These are phyloP conservation scores for Pleurostoma richardsiae DNA, from an alignment of 2,329 filamentous ascomycete genomes.

Conservation along the genomic window DNA sequence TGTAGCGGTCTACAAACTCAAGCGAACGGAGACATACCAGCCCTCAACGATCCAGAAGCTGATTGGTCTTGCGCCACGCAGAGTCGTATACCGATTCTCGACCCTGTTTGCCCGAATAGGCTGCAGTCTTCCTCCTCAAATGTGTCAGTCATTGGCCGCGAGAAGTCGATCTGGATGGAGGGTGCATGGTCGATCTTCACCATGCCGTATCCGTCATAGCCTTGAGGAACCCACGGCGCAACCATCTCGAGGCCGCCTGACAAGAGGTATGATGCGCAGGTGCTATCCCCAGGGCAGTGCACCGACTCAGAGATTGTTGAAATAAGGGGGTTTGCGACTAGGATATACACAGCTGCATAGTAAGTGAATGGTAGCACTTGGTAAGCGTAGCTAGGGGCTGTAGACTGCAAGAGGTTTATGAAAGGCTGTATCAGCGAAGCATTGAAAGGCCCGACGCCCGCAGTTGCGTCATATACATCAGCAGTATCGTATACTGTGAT, in stretches of 20 bases:
- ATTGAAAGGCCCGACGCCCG: slow-evolving; percentile 12
- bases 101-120: neutral
- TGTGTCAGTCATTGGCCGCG: neutral
- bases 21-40: neutral
- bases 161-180: slow-evolving; percentile 7
- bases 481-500: slow-evolving; percentile 10
- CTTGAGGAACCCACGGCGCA: slow-evolving; percentile 8
- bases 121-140: neutral
- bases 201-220: slow-evolving; percentile 3
- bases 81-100: neutral
- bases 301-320: slow-evolving; percentile 1
- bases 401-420: slow-evolving; percentile 1
- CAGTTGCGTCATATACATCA: slow-evolving; percentile 7
- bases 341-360: slow-evolving; percentile 6
- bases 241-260: slow-evolving; percentile 8
- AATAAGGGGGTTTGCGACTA: slow-evolving; percentile 6
- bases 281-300: neutral
- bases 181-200: slow-evolving; percentile 4
- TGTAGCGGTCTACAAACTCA: neutral
- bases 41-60: neutral
- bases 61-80: neutral
- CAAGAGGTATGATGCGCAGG: slow-evolving; percentile 9
- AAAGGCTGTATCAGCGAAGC: slow-evolving; percentile 8
- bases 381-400: neutral
- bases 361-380: slow-evolving; percentile 5